Evolutionary conservation across 371 early-diverging fungal species (phyloP), one percentile per base, ranked within the genome.

Genomic region (Zancudomyces culisetae): DNA sequence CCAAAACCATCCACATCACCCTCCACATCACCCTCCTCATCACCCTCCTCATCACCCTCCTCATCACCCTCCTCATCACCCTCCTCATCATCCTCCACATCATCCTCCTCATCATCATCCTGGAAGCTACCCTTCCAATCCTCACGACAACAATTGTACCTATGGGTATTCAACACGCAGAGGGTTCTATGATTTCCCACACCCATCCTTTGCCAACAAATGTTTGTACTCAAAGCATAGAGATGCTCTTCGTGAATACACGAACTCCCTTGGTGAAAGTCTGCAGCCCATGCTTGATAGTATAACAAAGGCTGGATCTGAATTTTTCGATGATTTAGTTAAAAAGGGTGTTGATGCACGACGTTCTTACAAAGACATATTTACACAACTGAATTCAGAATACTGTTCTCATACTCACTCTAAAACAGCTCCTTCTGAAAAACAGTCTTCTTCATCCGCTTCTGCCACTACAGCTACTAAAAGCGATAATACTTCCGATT

Each of bases 191-290:
- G n/a, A n/a, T n/a, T n/a, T n/a, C n/a, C n/a, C n/a, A n/a, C 6
- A 15, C 10, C 15, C 35, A 35, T 10, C 10, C 15, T 35, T 35
- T 15, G 15, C 15, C 35, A 35, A 35, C 35, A 35, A 35, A 15
- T n/a, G n/a, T n/a, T n/a, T n/a, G n/a, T 35, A 35, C 35, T 6
- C 35, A 26, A 23, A 24, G n/a, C 19, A 29, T 23, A 43, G 45
- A 43, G 48, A 48, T 8, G 26, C 48, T 24, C 27, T 48, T 2
- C 24, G 24, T n/a, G 48, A 48, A 27, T 48, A 48, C 48, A 48
- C 48, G n/a, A 48, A 20, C 6, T 2, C 48, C 2, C 27, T 48
- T 3, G 26, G 24, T 4, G 48, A 48, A 26, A 27, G 24, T 24
- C 48, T 48, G 10, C n/a, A n/a, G 3, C 48, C 48, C n/a, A 27